Evolutionary conservation across 2,329 filamentous ascomycete species (phyloP).

Genomic region (Trichoderma endophyticum): DNA sequence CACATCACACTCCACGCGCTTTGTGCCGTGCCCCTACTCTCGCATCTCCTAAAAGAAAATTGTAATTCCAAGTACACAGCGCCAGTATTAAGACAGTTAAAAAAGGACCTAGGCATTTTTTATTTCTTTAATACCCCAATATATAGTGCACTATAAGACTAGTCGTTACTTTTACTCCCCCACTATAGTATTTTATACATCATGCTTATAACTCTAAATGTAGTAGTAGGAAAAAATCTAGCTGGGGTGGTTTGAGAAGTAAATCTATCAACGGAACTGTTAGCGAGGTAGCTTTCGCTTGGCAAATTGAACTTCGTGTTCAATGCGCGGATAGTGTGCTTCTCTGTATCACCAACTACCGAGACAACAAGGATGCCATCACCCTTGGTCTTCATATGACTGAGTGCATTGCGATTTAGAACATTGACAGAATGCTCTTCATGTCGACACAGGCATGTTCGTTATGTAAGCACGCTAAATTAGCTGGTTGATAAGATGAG

Average conservation of each 20-base stretch:
- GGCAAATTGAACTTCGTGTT: background rate
- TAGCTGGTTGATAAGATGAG: background rate
- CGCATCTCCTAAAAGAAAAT: too few relatives aligned
- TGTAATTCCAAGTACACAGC: too few relatives aligned
- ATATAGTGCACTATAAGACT: too few relatives aligned
- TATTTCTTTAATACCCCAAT: too few relatives aligned
- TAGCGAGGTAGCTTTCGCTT: background rate
- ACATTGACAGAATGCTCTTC: background rate
- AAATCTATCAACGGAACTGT: background rate
- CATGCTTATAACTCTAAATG: too few relatives aligned
- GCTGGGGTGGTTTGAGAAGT: background rate
- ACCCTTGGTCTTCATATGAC: background rate
- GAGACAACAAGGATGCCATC: background rate
- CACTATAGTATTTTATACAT: too few relatives aligned
- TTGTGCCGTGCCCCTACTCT: too few relatives aligned
- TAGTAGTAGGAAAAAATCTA: too few relatives aligned
- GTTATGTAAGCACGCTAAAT: background rate
- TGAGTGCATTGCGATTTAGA: background rate
- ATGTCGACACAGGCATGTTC: background rate
- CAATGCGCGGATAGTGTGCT: background rate
- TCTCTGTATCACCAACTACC: background rate
- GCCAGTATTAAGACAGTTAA: too few relatives aligned
- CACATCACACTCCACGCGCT: too few relatives aligned
- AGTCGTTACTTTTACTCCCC: too few relatives aligned
- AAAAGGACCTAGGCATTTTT: too few relatives aligned